phyloP scores from a whole-genome alignment of 192 early-diverging fungal species.

The Diversispora epigaea region DNA sequence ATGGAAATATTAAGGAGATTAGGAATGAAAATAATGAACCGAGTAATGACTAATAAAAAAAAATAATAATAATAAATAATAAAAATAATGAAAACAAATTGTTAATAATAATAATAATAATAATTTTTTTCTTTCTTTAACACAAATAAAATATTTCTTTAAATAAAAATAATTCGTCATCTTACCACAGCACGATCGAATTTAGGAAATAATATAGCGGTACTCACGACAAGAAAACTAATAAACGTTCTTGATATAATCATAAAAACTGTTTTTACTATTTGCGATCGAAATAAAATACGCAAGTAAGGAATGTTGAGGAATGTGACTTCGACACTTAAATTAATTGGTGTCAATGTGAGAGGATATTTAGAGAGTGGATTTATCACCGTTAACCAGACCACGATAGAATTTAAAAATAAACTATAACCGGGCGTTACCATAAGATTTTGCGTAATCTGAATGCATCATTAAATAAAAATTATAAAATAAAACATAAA shows the following conservation, averaged over 20 bases:
- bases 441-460: constrained; percentile 60
- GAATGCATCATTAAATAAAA: neutral
- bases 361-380: constrained; percentile 61
- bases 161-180: neutral
- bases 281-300: neutral
- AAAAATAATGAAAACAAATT: neutral
- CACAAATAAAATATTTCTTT: neutral
- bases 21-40: constrained; percentile 25
- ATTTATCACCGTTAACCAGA: constrained; percentile 57
- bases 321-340: constrained; percentile 23
- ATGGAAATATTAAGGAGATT: constrained; percentile 17
- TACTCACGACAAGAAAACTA: neutral
- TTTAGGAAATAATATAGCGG: constrained; percentile 1
- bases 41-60: constrained; percentile 8
- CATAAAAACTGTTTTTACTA: neutral
- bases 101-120: neutral
- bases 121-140: neutral
- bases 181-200: constrained; percentile 28
- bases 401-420: constrained; percentile 47
- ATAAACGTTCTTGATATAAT: neutral
- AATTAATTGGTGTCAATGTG: constrained; percentile 47
- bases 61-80: neutral
- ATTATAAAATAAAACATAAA: no score
- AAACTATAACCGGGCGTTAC: constrained; percentile 42
- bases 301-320: neutral